Base-by-base conservation (phyloP, 2,329 filamentous ascomycete genomes). In the Colletotrichum incanum region DNA sequence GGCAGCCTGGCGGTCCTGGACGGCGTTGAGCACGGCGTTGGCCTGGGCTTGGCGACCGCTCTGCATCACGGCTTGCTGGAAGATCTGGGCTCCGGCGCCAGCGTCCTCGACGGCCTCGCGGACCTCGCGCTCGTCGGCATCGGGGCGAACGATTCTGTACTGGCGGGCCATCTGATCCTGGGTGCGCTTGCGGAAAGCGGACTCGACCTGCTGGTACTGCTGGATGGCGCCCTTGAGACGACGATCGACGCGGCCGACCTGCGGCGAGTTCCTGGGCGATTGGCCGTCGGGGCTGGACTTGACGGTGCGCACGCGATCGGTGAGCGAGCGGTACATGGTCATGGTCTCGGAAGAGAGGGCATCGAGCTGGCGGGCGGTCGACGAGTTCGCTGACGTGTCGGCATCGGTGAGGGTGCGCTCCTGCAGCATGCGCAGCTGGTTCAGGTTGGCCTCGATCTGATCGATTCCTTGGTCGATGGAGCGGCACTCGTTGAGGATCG, bases 111-210 rank as follows among this genome's bases (percentile, higher is more conserved):
- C 93, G 20, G 94, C 94, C 69, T 92, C 90, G 71, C 89, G 88
- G 37, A 98, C 90, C 81, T 98, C 95, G 54, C 88, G 86, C 65
- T 96, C 93, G 37, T 90, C 89, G 3, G 94, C 94, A 70, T 97
- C 92, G 28, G 95, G 94, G 75, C 91, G 90, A 67, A 96, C 95
- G 80, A 98, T 98, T 71, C 93, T 90, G 84, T 97, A 98, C 81
- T 98, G 95, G 67, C 96, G 90, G 75, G 92, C 93, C 84, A 97
- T 93, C 82, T 97, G 94, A 61, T 94, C 93, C 80, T 94, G 89
- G 41, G 94, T 91, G 76, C 93, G 92, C 82, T 93, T 93, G 79
- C 93, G 90, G 87, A 95, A 98, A 28, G 92, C 88, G 1, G 90
- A 90, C 82, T 98, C 95, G 67, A 94, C 87, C 75, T 91, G 88